phyloP scores from a whole-genome alignment of 2,329 filamentous ascomycete genomes.

The Scedosporium boydii region DNA sequence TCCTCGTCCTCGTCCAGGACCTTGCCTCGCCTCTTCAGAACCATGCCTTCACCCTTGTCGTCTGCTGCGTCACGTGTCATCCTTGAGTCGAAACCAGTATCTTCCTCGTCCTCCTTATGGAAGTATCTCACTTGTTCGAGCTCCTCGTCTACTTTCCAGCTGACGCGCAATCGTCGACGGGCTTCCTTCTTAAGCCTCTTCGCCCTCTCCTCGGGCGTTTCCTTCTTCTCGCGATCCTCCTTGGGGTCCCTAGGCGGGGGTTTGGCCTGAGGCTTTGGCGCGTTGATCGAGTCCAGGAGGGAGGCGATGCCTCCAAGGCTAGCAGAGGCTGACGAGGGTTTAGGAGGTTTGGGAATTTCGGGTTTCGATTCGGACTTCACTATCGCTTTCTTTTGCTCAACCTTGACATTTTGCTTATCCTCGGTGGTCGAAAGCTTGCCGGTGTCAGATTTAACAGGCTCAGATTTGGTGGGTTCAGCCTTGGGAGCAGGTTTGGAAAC shows the following conservation, averaged over 20 bases:
- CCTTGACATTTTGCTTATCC: constrained; percentile 19
- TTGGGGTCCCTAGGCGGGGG: constrained; percentile 38
- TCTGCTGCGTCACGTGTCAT: constrained; percentile 65
- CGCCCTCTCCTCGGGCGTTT: constrained; percentile 58
- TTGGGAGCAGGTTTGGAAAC: constrained; percentile 30
- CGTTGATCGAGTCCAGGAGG: constrained; percentile 40
- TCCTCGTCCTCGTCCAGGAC: constrained; percentile 47
- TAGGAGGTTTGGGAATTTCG: constrained; percentile 17
- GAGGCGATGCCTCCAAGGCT: constrained; percentile 42
- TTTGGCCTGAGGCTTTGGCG: constrained; percentile 25
- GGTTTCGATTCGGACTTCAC: constrained; percentile 17
- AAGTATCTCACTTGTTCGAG: constrained; percentile 61
- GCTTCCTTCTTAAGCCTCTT: constrained; percentile 65
- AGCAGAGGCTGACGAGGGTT: constrained; percentile 21
- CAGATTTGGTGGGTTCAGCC: constrained; percentile 10
- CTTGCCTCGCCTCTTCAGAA: constrained; percentile 44
- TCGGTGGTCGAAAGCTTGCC: constrained; percentile 16
- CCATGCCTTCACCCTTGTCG: constrained; percentile 63
- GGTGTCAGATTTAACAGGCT: constrained; percentile 8
- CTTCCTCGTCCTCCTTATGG: constrained; percentile 62
- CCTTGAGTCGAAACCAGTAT: constrained; percentile 55
- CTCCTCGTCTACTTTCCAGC: constrained; percentile 58
- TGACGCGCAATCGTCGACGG: constrained; percentile 59
- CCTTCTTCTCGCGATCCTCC: constrained; percentile 40
- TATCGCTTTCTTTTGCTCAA: constrained; percentile 12